A percentile compares a stretch with the other conserved stretches of the same genome.
phyloP scores from a whole-genome alignment of 2,329 filamentous ascomycete species.

The Zymoseptoria ardabiliae region DNA sequence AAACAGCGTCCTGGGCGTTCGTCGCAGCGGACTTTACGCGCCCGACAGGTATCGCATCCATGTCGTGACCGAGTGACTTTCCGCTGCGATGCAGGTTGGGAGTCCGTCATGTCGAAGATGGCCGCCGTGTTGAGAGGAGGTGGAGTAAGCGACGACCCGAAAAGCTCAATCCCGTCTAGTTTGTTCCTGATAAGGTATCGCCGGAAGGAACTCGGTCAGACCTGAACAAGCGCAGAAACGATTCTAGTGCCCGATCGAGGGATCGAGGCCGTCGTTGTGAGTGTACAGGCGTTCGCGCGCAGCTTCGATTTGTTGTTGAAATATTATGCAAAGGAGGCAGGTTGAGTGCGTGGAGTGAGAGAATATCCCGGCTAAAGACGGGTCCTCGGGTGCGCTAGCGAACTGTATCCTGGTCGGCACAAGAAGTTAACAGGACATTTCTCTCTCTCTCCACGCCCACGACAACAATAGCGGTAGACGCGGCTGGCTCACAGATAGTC shows the following conservation, averaged over 20 bases:
- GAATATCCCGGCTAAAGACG: not conserved
- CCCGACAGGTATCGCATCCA: conserved; percentile 20
- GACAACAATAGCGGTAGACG: not conserved
- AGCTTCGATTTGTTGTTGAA: not conserved
- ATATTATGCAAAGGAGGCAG: not conserved
- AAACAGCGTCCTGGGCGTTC: conserved; percentile 12
- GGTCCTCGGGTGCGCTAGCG: not conserved
- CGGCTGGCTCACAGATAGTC: not conserved
- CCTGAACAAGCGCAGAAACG: not conserved
- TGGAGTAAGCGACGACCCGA: not conserved
- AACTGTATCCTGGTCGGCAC: not conserved
- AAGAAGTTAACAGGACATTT: not conserved
- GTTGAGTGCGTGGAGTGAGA: not conserved
- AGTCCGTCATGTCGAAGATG: not conserved
- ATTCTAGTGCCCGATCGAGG: not conserved
- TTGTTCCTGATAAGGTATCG: not conserved
- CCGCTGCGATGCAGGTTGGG: not conserved
- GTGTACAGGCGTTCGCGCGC: no score
- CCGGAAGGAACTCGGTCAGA: no score
- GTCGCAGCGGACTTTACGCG: conserved; percentile 18
- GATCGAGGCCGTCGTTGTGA: not conserved
- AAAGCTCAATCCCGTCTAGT: not conserved
- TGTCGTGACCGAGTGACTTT: conserved; percentile 10
- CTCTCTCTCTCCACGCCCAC: not conserved
- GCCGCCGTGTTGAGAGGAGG: not conserved